phyloP scores from a whole-genome alignment of 2,329 filamentous ascomycete species.

The Diaporthe eres region DNA sequence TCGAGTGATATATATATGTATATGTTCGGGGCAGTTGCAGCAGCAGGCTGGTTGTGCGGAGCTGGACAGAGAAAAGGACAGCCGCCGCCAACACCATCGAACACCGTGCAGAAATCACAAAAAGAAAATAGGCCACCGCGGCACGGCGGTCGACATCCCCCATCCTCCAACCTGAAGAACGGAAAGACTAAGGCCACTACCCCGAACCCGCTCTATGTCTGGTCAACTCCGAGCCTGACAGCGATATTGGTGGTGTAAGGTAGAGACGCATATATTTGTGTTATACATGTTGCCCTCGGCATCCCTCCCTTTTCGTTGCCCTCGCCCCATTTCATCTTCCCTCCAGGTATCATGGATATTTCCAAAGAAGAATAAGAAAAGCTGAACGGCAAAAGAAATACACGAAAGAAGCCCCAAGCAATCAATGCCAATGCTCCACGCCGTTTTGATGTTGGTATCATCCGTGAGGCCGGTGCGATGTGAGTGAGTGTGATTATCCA shows the following conservation, averaged over 20 bases:
- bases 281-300: slow-evolving; percentile 7
- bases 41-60: slow-evolving; percentile 15
- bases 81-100: slow-evolving; percentile 33
- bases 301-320: not conserved
- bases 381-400: not conserved
- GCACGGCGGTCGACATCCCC: not conserved
- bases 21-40: not conserved
- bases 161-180: not conserved
- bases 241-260: not conserved
- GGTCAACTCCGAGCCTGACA: slow-evolving; percentile 23
- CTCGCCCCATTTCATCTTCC: slow-evolving; percentile 11
- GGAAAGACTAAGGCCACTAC: not conserved
- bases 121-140: not conserved
- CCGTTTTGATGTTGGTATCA: slow-evolving; percentile 27
- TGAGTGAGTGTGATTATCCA: slow-evolving; percentile 37
- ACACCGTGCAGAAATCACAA: slow-evolving; percentile 22
- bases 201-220: slow-evolving; percentile 12
- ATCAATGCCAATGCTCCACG: slow-evolving; percentile 32
- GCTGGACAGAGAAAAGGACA: slow-evolving; percentile 2
- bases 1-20: not conserved
- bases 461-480: slow-evolving; percentile 4
- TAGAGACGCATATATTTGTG: slow-evolving; percentile 9
- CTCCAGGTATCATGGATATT: slow-evolving; percentile 39
- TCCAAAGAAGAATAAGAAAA: slow-evolving; percentile 21
- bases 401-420: slow-evolving; percentile 1